Conservation (phyloP, 2,329 filamentous ascomycete species). For the Tolypocladium ovalisporum region DNA sequence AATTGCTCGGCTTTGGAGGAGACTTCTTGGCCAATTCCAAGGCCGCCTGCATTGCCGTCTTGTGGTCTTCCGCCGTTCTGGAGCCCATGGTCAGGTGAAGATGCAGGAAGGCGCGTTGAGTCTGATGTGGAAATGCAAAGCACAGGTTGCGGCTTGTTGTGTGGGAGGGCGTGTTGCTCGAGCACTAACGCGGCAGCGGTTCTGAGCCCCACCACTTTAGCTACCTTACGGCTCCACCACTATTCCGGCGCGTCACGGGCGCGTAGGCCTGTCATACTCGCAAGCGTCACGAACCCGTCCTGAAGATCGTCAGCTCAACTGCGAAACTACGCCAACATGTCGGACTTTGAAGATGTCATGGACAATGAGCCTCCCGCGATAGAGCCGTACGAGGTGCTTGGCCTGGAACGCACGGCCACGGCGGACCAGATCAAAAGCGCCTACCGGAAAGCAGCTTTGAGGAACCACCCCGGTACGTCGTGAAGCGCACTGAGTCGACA, state of each 20-base stretch:
- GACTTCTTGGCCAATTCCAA: constrained; percentile 69
- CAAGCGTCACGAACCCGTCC: constrained; percentile 2
- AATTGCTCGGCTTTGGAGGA: constrained; percentile 82
- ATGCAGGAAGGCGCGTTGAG: background rate
- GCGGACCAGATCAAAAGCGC: constrained; percentile 75
- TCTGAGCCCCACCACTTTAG: background rate
- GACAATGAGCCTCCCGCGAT: constrained; percentile 51
- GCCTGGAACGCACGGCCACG: constrained; percentile 58
- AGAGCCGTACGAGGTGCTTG: constrained; percentile 72
- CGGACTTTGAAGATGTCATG: constrained; percentile 38
- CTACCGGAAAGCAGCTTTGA: constrained; percentile 84
- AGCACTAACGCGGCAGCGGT: background rate
- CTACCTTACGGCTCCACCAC: background rate
- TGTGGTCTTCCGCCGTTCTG: constrained; percentile 28
- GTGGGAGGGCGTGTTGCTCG: background rate
- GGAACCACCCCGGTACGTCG: constrained; percentile 66
- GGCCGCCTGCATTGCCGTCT: constrained; percentile 53
- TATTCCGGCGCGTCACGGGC: constrained; percentile 4
- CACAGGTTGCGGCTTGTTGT: background rate
- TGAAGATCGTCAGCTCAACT: constrained; percentile 3
- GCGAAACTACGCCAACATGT: constrained; percentile 23
- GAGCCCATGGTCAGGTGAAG: constrained; percentile 9
- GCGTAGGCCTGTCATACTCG: constrained; percentile 5
- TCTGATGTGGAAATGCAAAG: background rate
- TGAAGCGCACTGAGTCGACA: background rate